Conservation (phyloP, 2,329 filamentous ascomycete genomes). For the Mariannaea elegans region DNA sequence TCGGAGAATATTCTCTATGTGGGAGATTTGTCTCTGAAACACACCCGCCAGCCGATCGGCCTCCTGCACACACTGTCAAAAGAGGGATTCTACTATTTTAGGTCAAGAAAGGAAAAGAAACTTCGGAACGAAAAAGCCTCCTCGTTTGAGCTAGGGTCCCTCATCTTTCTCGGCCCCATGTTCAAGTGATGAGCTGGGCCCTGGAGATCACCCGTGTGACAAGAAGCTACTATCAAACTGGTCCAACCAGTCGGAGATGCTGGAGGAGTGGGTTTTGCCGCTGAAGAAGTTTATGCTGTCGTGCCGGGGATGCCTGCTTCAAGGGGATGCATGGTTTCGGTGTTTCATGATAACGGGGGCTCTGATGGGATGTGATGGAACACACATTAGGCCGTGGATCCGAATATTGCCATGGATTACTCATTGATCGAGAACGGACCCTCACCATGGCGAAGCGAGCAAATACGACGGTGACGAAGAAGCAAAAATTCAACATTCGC, state of each 20-base stretch:
- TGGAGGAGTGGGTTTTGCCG: conserved; percentile 31
- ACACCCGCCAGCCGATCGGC: conserved; percentile 22
- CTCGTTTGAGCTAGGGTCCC: background rate
- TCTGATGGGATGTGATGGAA: conserved; percentile 9
- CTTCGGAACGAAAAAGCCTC: background rate
- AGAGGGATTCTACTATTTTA: background rate
- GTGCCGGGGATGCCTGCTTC: conserved; percentile 28
- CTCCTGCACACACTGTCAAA: background rate
- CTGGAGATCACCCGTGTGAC: conserved; percentile 19
- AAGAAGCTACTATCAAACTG: conserved; percentile 12
- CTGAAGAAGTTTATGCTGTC: conserved; percentile 30
- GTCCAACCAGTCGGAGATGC: conserved; percentile 26
- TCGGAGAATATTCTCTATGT: conserved; percentile 24
- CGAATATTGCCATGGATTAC: conserved; percentile 21
- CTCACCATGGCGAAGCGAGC: conserved; percentile 1
- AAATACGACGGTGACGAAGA: conserved; percentile 12
- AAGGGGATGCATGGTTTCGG: conserved; percentile 26
- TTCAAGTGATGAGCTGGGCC: conserved; percentile 22
- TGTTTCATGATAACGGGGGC: conserved; percentile 38
- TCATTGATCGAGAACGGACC: conserved; percentile 19
- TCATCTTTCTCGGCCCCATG: conserved; percentile 4
- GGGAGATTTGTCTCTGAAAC: conserved; percentile 28
- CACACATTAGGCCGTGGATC: conserved; percentile 19
- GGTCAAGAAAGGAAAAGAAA: background rate
- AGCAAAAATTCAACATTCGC: background rate